phyloP scores from a whole-genome alignment of 2,329 filamentous ascomycete genomes.

The Aspergillus arachidicola region DNA sequence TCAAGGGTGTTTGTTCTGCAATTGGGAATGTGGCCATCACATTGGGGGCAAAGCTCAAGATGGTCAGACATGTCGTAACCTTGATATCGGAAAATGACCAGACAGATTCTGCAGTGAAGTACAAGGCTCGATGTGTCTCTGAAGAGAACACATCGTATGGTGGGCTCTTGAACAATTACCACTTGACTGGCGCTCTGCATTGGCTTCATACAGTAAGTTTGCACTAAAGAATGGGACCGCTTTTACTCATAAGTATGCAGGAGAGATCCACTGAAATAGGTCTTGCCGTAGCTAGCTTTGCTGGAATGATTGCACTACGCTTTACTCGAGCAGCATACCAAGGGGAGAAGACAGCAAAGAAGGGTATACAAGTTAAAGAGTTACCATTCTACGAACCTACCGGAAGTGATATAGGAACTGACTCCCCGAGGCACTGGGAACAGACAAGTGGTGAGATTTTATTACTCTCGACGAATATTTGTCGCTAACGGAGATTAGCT shows the following conservation, averaged over 20 bases:
- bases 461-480: not conserved
- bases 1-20: constrained; percentile 15
- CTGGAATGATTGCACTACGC: constrained; percentile 27
- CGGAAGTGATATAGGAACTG: constrained; percentile 10
- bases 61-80: constrained; percentile 27
- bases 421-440: constrained; percentile 29
- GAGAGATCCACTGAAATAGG: constrained; percentile 19
- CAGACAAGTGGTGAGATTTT: constrained; percentile 36
- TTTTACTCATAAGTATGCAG: constrained; percentile 17
- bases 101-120: constrained; percentile 1
- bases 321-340: constrained; percentile 23
- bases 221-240: not conserved
- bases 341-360: constrained; percentile 1
- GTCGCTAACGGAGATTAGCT: constrained; percentile 26
- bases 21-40: constrained; percentile 31
- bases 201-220: constrained; percentile 36
- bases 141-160: constrained; percentile 16
- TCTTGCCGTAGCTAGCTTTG: constrained; percentile 28
- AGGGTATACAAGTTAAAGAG: constrained; percentile 16
- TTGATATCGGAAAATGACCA: constrained; percentile 11
- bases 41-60: constrained; percentile 31
- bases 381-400: constrained; percentile 25
- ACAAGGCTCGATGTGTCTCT: constrained; percentile 15
- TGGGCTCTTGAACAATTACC: constrained; percentile 15
- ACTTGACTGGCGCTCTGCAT: constrained; percentile 34